Evolutionary conservation across 1,139 yeast species (phyloP).

Genomic region (Suhomyces ambrosiae): DNA sequence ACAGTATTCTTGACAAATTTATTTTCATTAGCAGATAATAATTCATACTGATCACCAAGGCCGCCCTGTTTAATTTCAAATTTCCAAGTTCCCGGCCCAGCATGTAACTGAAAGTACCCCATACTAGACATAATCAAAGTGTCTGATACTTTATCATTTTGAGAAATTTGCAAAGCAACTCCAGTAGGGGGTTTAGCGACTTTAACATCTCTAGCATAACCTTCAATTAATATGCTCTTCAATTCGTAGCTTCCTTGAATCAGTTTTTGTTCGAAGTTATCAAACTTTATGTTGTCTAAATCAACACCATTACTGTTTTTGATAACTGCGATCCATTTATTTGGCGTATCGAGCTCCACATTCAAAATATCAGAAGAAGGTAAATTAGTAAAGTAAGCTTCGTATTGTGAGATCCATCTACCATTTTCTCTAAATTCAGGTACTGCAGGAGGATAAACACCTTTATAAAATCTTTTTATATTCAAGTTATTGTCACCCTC

Average conservation of each 20-base stretch:
- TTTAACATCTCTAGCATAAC: constrained; percentile 56
- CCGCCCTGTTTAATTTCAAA: constrained; percentile 47
- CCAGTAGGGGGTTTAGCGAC: constrained; percentile 51
- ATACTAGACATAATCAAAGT: constrained; percentile 71
- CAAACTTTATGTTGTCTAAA: constrained; percentile 58
- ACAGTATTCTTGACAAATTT: constrained; percentile 29
- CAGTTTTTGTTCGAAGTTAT: constrained; percentile 23
- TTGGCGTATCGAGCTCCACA: constrained; percentile 63
- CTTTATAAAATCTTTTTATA: constrained; percentile 61
- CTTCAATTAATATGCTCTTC: constrained; percentile 63
- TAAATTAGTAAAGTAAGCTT: constrained; percentile 27
- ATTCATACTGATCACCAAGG: constrained; percentile 40
- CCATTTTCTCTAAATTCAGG: constrained; percentile 49
- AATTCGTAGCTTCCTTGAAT: constrained; percentile 31
- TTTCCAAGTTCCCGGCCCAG: constrained; percentile 68
- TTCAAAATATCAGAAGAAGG: constrained; percentile 56
- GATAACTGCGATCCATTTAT: constrained; percentile 63
- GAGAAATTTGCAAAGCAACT: constrained; percentile 44
- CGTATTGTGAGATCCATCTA: constrained; percentile 16
- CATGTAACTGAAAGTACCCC: constrained; percentile 76
- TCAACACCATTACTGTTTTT: constrained; percentile 50
- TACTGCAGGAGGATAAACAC: constrained; percentile 37
- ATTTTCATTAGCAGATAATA: constrained; percentile 40
- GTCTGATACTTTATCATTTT: constrained; percentile 35
- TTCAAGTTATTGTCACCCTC: constrained; percentile 30